A percentile compares a stretch with the other conserved stretches of the same genome.
Conservation (phyloP, 371 early-diverging fungal species). For the Syncephalastrum monosporum region DNA sequence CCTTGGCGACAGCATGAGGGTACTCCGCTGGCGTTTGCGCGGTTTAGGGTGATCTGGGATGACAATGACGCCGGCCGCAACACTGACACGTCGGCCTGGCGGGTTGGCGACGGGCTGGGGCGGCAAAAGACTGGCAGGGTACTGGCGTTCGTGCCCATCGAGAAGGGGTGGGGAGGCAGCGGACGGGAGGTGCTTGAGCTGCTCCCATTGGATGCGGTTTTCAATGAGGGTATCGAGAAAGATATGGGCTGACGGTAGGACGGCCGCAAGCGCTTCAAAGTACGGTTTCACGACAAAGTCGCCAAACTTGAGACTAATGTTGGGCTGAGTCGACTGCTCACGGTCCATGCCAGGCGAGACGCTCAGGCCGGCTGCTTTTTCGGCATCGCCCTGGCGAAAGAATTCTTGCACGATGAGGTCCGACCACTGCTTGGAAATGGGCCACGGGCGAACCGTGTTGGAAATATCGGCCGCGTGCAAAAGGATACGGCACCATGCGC, state of each 20-base stretch:
- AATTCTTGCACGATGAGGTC: constrained; percentile 85
- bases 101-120: constrained; percentile 16
- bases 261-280: constrained; percentile 69
- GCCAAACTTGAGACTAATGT: constrained; percentile 77
- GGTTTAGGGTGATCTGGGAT: constrained; percentile 27
- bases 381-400: constrained; percentile 84
- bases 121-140: constrained; percentile 21
- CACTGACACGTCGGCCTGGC: constrained; percentile 35
- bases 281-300: constrained; percentile 80
- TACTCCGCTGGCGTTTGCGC: constrained; percentile 5
- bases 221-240: constrained; percentile 34
- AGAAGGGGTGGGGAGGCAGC: constrained; percentile 18
- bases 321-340: constrained; percentile 64
- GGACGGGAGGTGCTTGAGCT: constrained; percentile 25
- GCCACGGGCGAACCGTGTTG: constrained; percentile 84
- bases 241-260: constrained; percentile 57
- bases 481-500: constrained; percentile 61
- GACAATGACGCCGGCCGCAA: constrained; percentile 46
- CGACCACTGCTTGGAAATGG: constrained; percentile 85
- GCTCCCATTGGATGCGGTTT: constrained; percentile 46
- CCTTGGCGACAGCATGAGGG: not conserved
- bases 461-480: constrained; percentile 90
- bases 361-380: constrained; percentile 65
- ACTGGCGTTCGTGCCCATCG: constrained; percentile 14
- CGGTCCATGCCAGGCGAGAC: constrained; percentile 91